Conservation (phyloP, 257 asterid genomes). For the Rubia yunnanensis region DNA sequence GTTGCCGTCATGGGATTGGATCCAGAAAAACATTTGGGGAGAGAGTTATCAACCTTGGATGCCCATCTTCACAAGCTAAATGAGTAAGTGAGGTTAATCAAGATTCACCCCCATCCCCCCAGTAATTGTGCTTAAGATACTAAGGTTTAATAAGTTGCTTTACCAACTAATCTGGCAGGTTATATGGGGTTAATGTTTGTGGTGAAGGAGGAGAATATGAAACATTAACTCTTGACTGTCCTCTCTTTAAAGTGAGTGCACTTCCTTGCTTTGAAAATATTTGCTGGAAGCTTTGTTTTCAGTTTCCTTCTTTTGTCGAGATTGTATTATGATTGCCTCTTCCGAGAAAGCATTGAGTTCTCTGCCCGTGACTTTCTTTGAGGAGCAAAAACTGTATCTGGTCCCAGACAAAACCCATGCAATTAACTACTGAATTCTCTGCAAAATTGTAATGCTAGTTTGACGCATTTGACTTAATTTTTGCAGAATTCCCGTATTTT, state of each 20-base stretch:
- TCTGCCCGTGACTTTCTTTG: background rate
- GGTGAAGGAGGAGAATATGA: conserved; percentile 99
- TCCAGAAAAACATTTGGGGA: conserved; percentile 92
- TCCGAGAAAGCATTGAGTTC: background rate
- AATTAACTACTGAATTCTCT: background rate
- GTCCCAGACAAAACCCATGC: background rate
- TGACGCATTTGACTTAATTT: conserved; percentile 17
- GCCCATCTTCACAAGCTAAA: conserved; percentile 81
- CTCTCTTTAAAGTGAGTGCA: conserved; percentile 71
- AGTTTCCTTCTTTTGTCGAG: background rate
- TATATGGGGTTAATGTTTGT: conserved; percentile 85
- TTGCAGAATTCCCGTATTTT: conserved; percentile 85
- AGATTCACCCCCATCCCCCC: background rate
- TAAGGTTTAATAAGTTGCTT: conserved; percentile 11
- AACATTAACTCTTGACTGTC: conserved; percentile 94
- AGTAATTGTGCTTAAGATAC: conserved; percentile 13
- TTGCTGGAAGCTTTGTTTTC: conserved; percentile 5
- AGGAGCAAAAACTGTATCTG: too few species aligned
- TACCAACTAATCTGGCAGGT: conserved; percentile 40
- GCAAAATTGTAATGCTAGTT: conserved; percentile 9
- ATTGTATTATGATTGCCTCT: background rate
- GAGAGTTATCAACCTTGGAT: conserved; percentile 55
- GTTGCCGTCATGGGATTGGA: conserved; percentile 93
- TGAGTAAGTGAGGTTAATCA: conserved; percentile 48
- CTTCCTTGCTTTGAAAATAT: conserved; percentile 5